These are phyloP conservation scores for Calcarisporium arbuscula DNA, from an alignment of 2,329 filamentous ascomycete species.

Conservation along the genomic window DNA sequence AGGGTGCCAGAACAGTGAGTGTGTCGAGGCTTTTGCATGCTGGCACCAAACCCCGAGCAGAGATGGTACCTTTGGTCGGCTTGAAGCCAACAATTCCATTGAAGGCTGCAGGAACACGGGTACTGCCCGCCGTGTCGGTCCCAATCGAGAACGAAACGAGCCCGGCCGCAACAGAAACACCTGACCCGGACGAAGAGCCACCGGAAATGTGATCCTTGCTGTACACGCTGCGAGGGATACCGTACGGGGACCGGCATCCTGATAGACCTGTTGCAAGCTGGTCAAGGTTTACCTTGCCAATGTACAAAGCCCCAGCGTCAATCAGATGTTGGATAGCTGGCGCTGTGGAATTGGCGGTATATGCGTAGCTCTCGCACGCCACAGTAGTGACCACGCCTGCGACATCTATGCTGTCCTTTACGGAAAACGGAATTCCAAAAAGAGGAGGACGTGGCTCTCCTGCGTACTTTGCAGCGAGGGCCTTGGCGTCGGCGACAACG, in stretches of 20 bases:
- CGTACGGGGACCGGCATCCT: slow-evolving; percentile 52
- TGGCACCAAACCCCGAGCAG: slow-evolving; percentile 38
- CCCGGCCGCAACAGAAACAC: slow-evolving; percentile 44
- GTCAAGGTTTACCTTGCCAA: slow-evolving; percentile 51
- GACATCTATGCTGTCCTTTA: slow-evolving; percentile 52
- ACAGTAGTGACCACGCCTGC: slow-evolving; percentile 43
- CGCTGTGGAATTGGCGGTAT: slow-evolving; percentile 38
- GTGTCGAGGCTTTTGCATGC: slow-evolving; percentile 49
- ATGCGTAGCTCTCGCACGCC: slow-evolving; percentile 42
- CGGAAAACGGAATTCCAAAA: slow-evolving; percentile 49
- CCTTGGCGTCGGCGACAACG: too few relatives aligned
- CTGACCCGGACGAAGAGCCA: slow-evolving; percentile 49
- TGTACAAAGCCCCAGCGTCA: slow-evolving; percentile 44
- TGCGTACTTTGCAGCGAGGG: slow-evolving; percentile 31
- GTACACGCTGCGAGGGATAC: slow-evolving; percentile 33
- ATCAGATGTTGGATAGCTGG: slow-evolving; percentile 40
- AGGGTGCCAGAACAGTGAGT: slow-evolving; percentile 41
- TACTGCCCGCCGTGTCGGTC: slow-evolving; percentile 46
- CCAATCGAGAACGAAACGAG: slow-evolving; percentile 50
- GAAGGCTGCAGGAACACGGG: slow-evolving; percentile 43
- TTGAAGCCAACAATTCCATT: slow-evolving; percentile 47
- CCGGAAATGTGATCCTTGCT: slow-evolving; percentile 27
- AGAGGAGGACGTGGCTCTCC: slow-evolving; percentile 38
- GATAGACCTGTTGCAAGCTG: slow-evolving; percentile 57
- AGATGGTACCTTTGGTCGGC: slow-evolving; percentile 43